Percentiles rank a stretch among this genome's conserved stretches.
Conservation (phyloP, 495 filamentous ascomycete genomes). For the Cladorrhinum samala region DNA sequence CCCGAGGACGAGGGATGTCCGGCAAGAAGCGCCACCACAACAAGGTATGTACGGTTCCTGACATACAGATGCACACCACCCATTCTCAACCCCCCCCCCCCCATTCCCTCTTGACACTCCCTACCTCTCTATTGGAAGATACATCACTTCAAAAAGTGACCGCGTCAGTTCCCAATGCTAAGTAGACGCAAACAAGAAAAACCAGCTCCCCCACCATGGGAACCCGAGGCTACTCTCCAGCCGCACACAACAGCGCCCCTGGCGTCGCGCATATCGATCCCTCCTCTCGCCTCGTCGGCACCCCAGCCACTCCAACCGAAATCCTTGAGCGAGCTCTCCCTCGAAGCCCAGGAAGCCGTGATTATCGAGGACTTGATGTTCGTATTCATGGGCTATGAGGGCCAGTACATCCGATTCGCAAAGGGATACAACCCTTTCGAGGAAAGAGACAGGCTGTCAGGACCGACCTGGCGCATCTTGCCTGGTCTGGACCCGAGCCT, state of each 20-base stretch:
- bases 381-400: conserved; percentile 98
- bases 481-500: conserved; percentile 86
- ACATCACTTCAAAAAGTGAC: not conserved
- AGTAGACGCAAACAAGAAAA: conserved; percentile 15
- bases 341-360: conserved; percentile 75
- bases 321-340: conserved; percentile 62
- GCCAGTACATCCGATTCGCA: conserved; percentile 86
- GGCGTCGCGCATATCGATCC: conserved; percentile 76
- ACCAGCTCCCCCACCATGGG: conserved; percentile 50
- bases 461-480: conserved; percentile 72
- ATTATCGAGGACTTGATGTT: conserved; percentile 88
- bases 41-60: conserved; percentile 20
- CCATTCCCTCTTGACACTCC: not conserved
- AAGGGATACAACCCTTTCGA: conserved; percentile 72
- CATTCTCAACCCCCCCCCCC: not conserved
- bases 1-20: conserved; percentile 38
- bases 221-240: conserved; percentile 72
- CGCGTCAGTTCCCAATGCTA: conserved; percentile 5
- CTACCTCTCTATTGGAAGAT: not conserved
- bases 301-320: conserved; percentile 67
- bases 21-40: conserved; percentile 29
- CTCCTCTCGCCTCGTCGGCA: conserved; percentile 66
- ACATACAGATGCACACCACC: no score
- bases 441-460: conserved; percentile 79
- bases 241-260: conserved; percentile 84